Base-by-base conservation (phyloP, 371 early-diverging fungal genomes). In the Saksenaea vasiformis region DNA sequence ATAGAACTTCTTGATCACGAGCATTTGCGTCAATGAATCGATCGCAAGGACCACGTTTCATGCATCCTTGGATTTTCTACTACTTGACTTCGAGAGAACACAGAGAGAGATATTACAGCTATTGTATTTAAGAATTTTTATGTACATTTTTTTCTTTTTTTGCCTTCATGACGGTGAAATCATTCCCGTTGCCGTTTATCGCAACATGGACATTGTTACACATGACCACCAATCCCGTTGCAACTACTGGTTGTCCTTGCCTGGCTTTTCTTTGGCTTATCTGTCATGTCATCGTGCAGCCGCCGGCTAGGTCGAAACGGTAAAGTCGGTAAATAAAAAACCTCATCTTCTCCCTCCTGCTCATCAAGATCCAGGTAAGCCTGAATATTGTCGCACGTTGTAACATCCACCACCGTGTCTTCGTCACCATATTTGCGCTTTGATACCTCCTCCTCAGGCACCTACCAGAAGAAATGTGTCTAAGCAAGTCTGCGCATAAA, bases 311-410 rank as follows among this genome's bases (percentile, higher is more conserved):
- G 51, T 47, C 51, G 51, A 22, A 58, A 47, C 13, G 58, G 58
- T 34, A 71, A 51, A 14, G 70, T 62, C 3, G 75, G 68, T 34
- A 80, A 28, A 64, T 74, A 79, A 35, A 69, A 71, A 0, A 80
- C 63, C 10, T 73, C 78, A n/a, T 85, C 87, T 31, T 82, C 74
- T 4, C 75, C 84, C 26, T 75, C 77, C 15, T 86, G 85, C 15
- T 77, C 80, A 34, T 85, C 88, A 5, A 87, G 84, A 56, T 89
- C 91, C 31, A 87, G 74, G 67, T 85, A 90, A 0, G 87, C 86
- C 38, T 88, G 85, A 19, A 86, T 84, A 53, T 82, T 73, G 36
- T 88, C 91, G 24, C 82, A 83, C 5, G 87, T 85, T 1, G 87
- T 86, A 31, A 90, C 85, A 63, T 86, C 84, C 3, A 85, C 77